phyloP scores from a whole-genome alignment of 1,284 basidiomycete species.

The Leucoagaricus sp. region DNA sequence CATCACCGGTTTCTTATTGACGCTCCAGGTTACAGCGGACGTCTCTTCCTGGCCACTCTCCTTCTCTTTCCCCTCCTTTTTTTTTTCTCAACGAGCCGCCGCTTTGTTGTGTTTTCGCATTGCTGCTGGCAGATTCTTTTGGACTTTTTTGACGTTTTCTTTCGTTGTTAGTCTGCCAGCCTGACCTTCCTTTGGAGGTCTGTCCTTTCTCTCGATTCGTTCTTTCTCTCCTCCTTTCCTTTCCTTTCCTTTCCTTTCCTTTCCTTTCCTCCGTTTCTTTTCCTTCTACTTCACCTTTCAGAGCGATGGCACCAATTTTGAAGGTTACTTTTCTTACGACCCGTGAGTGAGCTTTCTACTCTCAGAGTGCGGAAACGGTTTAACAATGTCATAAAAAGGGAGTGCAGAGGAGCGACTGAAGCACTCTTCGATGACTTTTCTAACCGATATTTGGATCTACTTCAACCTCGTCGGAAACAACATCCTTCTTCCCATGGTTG shows the following conservation, averaged over 20 bases:
- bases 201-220: background rate
- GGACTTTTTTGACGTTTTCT: background rate
- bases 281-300: background rate
- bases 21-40: background rate
- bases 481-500: constrained; percentile 38
- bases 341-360: background rate
- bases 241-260: background rate
- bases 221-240: background rate
- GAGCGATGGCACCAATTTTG: constrained; percentile 1
- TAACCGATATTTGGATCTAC: constrained; percentile 35
- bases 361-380: too few species aligned
- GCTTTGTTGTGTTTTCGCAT: background rate
- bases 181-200: background rate
- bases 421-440: constrained; percentile 13
- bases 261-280: background rate
- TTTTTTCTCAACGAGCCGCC: background rate
- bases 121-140: constrained; percentile 5
- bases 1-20: background rate
- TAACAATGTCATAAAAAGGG: too few species aligned
- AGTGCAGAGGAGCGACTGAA: too few species aligned
- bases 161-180: constrained; percentile 1
- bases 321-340: background rate
- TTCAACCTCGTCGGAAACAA: constrained; percentile 36
- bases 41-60: background rate
- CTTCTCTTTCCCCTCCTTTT: background rate